Evolutionary conservation across 1,284 basidiomycete genomes (phyloP), one percentile per base, ranked within the genome.

Genomic region (Wolfiporia cocos): DNA sequence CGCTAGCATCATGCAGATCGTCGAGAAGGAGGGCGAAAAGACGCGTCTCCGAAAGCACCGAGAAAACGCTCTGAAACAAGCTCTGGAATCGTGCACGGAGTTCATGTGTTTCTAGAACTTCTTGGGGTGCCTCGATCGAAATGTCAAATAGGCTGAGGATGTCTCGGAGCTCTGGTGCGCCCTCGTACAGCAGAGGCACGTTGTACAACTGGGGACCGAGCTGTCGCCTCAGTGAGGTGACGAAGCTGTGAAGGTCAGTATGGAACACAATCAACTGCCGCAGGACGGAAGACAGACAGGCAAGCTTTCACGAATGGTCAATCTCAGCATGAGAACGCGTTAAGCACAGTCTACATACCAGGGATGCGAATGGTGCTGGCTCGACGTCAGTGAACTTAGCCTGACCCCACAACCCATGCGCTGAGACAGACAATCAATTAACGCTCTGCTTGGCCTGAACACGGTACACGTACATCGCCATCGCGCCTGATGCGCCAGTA

Each of bases 361-460:
- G 55, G 2, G 79, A 77, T 11, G 77, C 69, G 53, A 84, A 86
- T 7, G 82, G 82, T 2, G 79, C 77, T 2, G 77, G 73, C 47
- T 81, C 74, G 4, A 69, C 66, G 38, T 65, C 72, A 49, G 81
- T 75, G 48, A 85, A 85, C 57, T 82, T 84, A 3, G 81, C 81
- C 49, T 84, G 79, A 14, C 81, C 82, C 79, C 81, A 86, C 11
- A 84, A 67, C 3, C 82, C 82, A 49, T 83, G 79, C 14, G 77
- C 80, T 82, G 42, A 4, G 33, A 29, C 4, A 43, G 42, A 33
- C 11, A 41, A n/a, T 41, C 3, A 9, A 21, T 30, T n/a, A 37
- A 24, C 32, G 29, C 12, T 14, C n/a, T 34, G 17, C 43, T 33
- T 18, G 9, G 15, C n/a, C 33, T 17, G 30, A 21, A 19, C 2